These are phyloP conservation scores for Hirsutella rhossiliensis DNA, from an alignment of 2,329 filamentous ascomycete species.

Conservation along the genomic window DNA sequence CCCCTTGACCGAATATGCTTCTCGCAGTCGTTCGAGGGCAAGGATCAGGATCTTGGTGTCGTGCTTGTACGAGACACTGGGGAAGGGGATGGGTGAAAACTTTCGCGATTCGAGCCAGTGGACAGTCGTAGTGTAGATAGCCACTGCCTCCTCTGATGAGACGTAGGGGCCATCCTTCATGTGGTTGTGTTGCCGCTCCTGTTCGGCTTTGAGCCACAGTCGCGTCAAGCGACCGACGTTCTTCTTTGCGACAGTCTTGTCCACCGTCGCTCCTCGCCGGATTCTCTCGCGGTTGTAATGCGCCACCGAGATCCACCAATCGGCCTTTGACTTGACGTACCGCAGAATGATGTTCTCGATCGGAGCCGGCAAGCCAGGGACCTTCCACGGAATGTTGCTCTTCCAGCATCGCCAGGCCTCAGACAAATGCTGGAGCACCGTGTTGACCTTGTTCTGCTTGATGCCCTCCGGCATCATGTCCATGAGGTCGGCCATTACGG, in stretches of 20 bases:
- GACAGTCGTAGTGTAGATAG: constrained; percentile 96
- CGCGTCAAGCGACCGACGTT: constrained; percentile 90
- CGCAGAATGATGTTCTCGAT: constrained; percentile 98
- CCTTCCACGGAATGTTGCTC: constrained; percentile 99
- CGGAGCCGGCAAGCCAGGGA: constrained; percentile 86
- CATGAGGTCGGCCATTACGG: constrained; percentile 98
- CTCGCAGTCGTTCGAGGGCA: constrained; percentile 80
- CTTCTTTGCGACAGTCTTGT: constrained; percentile 99
- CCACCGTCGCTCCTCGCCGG: constrained; percentile 87
- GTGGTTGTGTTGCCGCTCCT: constrained; percentile 97
- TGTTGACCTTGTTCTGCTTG: constrained; percentile 99
- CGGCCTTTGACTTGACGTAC: constrained; percentile 97
- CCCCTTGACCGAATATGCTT: constrained; percentile 96
- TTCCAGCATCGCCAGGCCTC: constrained; percentile 99
- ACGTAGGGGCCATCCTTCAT: constrained; percentile 99
- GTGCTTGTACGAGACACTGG: constrained; percentile 97
- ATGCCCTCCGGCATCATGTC: constrained; percentile 99
- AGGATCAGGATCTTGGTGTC: constrained; percentile 98
- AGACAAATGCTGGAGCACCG: constrained; percentile 89
- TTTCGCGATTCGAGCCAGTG: constrained; percentile 98
- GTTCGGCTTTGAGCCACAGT: constrained; percentile 95
- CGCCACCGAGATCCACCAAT: constrained; percentile 99
- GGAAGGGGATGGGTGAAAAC: constrained; percentile 97
- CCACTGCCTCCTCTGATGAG: constrained; percentile 94
- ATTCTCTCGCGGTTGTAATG: constrained; percentile 99